A percentile compares a stretch with the other conserved stretches of the same genome.
Conservation (phyloP, 225 moss, liverwort and hornwort genomes). For the Polytrichum commune region DNA sequence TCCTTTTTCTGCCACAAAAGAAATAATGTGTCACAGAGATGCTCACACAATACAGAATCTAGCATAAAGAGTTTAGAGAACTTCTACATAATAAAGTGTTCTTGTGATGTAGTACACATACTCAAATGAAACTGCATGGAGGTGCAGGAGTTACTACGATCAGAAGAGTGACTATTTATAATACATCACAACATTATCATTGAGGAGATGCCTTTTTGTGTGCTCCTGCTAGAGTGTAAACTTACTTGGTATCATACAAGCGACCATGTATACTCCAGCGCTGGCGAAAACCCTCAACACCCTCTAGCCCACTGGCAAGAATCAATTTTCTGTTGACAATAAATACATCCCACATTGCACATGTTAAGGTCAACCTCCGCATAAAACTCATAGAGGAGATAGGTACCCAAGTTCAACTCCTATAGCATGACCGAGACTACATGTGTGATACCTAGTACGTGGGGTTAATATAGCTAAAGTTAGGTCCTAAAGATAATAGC, state of each 20-base stretch:
- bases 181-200: background rate
- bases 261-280: constrained; percentile 94
- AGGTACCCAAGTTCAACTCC: no score
- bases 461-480: no score
- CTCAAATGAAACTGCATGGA: background rate
- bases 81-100: background rate
- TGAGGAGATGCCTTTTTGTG: background rate
- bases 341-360: constrained; percentile 7
- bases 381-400: no score
- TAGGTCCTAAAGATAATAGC: no score
- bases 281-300: constrained; percentile 88
- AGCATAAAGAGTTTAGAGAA: background rate
- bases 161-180: background rate
- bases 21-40: background rate
- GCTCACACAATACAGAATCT: background rate
- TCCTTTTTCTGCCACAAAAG: constrained; percentile 56
- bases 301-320: constrained; percentile 77
- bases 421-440: no score
- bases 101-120: background rate
- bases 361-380: no score
- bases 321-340: constrained; percentile 55
- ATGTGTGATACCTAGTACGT: no score
- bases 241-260: constrained; percentile 71
- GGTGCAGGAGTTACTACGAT: background rate
- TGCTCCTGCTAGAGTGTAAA: background rate